These are phyloP conservation scores for Anaeramoeba ignava DNA, from an alignment of 78 protist species.

Conservation along the genomic window DNA sequence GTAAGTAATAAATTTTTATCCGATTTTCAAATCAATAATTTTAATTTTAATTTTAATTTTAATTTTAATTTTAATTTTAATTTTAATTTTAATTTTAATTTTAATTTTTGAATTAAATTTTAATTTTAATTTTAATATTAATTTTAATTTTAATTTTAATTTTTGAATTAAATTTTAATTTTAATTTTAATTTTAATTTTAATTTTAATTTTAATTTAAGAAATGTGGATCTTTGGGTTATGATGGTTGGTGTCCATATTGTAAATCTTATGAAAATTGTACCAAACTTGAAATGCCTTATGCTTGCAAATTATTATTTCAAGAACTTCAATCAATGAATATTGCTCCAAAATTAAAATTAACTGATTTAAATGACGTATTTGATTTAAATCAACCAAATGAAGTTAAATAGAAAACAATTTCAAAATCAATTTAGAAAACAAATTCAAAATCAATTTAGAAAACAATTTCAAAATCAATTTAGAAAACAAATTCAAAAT, in stretches of 20 bases:
- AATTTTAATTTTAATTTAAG: neutral
- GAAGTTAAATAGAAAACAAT: too few relatives aligned
- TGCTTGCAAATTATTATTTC: constrained; percentile 93
- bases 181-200: neutral
- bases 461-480: too few relatives aligned
- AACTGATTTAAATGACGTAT: neutral
- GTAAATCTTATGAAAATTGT: constrained; percentile 50
- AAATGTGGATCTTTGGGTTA: constrained; percentile 74
- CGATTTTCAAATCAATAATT: neutral
- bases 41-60: too few relatives aligned
- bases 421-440: too few relatives aligned
- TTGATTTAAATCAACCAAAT: neutral
- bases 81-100: neutral
- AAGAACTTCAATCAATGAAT: constrained; percentile 87
- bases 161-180: neutral
- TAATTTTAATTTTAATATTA: neutral
- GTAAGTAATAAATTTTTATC: constrained; percentile 3
- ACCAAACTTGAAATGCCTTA: constrained; percentile 73
- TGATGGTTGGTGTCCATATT: constrained; percentile 80
- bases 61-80: neutral
- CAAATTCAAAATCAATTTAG: too few relatives aligned
- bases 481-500: too few relatives aligned
- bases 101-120: too few relatives aligned
- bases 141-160: too few relatives aligned
- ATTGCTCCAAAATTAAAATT: constrained; percentile 26